Percentiles rank a stretch among this genome's conserved stretches.
These are phyloP conservation scores for Pinguiococcus pyrenoidosus DNA, from an alignment of 108 stramenopile species.

Conservation along the genomic window DNA sequence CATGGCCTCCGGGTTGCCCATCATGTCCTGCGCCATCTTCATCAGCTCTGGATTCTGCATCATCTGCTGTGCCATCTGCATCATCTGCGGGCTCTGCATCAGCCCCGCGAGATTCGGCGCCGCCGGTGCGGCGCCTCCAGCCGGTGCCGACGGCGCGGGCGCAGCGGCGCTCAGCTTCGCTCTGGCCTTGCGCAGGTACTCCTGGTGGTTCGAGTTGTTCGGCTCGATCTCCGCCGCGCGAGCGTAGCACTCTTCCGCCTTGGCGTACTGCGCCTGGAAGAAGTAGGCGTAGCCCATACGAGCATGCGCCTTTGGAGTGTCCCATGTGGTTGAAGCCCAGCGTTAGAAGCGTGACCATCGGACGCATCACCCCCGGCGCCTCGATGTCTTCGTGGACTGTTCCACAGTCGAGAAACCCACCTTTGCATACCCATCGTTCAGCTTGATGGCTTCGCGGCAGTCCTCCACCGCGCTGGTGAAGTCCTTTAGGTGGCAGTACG, in stretches of 20 bases:
- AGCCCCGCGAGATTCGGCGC: constrained; percentile 15
- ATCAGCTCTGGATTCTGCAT: constrained; percentile 25
- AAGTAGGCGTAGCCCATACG: constrained; percentile 26
- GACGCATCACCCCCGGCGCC: too few species aligned
- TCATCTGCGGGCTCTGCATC: constrained; percentile 23
- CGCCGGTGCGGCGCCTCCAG: background rate
- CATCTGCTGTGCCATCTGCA: constrained; percentile 27
- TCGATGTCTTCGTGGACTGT: too few species aligned
- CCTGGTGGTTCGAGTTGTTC: constrained; percentile 15
- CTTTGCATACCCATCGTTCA: constrained; percentile 25
- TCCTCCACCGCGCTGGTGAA: constrained; percentile 15
- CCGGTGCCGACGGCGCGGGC: background rate
- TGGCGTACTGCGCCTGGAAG: constrained; percentile 24
- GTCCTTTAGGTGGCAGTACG: constrained; percentile 11
- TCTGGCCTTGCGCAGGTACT: constrained; percentile 19
- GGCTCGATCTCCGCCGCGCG: constrained; percentile 22
- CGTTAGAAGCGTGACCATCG: too few species aligned
- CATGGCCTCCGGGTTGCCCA: constrained; percentile 13
- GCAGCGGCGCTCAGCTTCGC: constrained; percentile 4
- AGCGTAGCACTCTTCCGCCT: constrained; percentile 13
- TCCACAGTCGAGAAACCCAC: too few species aligned
- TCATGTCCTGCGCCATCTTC: constrained; percentile 22
- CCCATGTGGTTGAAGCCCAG: too few species aligned
- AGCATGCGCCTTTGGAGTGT: constrained; percentile 28
- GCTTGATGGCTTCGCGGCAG: constrained; percentile 24